Base-by-base conservation (phyloP, 176 grass and related monocot species). In the Rhipidocladum racemiflorum region DNA sequence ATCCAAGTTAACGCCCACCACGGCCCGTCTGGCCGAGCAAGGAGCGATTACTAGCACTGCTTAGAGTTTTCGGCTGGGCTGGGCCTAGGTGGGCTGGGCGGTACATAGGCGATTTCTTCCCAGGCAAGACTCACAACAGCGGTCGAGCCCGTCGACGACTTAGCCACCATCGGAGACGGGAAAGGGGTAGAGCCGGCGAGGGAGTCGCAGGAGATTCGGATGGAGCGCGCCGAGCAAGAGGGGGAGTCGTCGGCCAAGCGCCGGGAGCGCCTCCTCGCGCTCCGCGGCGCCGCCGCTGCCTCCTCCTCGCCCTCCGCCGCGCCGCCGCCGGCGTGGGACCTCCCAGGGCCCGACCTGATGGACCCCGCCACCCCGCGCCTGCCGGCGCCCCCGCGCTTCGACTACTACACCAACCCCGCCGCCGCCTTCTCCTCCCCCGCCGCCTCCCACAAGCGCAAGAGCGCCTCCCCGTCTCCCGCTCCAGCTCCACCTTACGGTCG, bases 391-490 rank as follows among this genome's bases (percentile, higher is more conserved):
- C 57, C 75, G 6, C 73, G 88, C 12, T 90, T 90, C 73, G 78
- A 72, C 59, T 90, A 73, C 83, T 90, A 90, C 88, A 90, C 88
- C 74, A 86, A 90, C 84, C 88, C 88, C 23, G 72, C 29, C 66
- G 88, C 88, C 3, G 88, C 85, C 72, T 91, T 88, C 49, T 77
- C 85, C 71, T 77, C 85, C 76, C 61, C 82, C 64, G 72, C 67
- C 63, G 39, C 76, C 21, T 69, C 57, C 48, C 59, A 84, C 67
- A 84, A 82, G 57, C 86, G 85, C 60, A 85, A 78, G 73, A 45
- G 50, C 42, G n/a, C 85, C 18, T 17, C 32, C 73, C 44, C 72
- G n/a, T 12, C 21, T 24, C 68, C 39, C 9, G 61, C 54, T 35
- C 84, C 68, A 44, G 40, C 80, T 30, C 80, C 67, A 56, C 74